Conservation (phyloP, 306 rosid species). For the Glycine latifolia region DNA sequence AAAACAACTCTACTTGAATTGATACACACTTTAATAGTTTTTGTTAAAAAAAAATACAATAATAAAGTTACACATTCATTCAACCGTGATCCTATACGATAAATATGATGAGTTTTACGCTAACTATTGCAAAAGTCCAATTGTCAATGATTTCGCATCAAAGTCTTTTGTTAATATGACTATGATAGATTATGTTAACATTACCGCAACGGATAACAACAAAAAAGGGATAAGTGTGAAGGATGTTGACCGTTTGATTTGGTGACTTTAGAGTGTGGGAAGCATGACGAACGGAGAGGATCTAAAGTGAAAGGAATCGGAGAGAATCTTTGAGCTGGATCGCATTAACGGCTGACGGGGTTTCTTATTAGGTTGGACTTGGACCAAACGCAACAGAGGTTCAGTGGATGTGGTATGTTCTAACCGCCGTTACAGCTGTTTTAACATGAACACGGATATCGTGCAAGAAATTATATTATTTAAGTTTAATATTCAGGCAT, state of each 20-base stretch:
- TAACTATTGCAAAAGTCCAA: not conserved
- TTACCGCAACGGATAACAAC: not conserved
- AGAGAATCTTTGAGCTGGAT: constrained; percentile 53
- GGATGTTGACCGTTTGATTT: constrained; percentile 48
- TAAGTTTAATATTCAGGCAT: not conserved
- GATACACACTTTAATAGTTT: too few species aligned
- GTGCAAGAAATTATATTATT: not conserved
- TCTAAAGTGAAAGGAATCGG: not conserved
- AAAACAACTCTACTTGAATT: too few species aligned
- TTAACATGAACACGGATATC: not conserved
- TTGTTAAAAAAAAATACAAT: too few species aligned
- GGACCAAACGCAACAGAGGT: constrained; percentile 11
- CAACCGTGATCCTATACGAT: too few species aligned
- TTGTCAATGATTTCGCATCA: not conserved
- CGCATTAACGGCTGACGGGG: constrained; percentile 38
- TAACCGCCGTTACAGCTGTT: constrained; percentile 51
- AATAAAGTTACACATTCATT: too few species aligned
- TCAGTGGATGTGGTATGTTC: constrained; percentile 35
- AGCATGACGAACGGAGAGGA: constrained; percentile 21
- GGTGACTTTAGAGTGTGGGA: constrained; percentile 7
- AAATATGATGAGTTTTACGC: too few species aligned
- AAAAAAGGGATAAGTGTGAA: not conserved
- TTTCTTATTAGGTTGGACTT: constrained; percentile 30
- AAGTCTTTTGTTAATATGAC: not conserved
- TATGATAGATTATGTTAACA: constrained; percentile 29